These are phyloP conservation scores for Teratosphaeria viscida DNA, from an alignment of 2,329 filamentous ascomycete species.

Conservation along the genomic window DNA sequence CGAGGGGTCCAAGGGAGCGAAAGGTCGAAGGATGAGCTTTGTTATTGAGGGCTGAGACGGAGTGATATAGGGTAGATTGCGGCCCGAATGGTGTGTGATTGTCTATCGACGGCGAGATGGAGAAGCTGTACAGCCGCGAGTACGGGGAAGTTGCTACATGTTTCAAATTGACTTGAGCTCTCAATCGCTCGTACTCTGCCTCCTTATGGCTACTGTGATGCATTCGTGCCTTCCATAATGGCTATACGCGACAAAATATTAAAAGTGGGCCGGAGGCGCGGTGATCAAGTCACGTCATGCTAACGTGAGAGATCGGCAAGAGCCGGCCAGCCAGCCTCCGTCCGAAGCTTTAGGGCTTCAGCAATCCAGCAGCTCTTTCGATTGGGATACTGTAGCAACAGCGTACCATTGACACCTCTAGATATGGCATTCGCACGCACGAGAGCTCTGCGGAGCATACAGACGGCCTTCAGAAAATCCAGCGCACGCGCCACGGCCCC, in stretches of 20 bases:
- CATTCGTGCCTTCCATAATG: background rate
- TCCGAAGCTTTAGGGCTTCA: background rate
- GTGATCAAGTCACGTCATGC: background rate
- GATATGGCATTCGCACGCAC: constrained; percentile 13
- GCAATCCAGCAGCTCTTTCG: background rate
- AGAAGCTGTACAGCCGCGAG: too few species aligned
- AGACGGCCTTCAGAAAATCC: constrained; percentile 9
- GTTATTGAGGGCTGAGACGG: background rate
- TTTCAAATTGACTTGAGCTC: too few species aligned
- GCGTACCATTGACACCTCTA: constrained; percentile 4
- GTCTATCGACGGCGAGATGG: background rate
- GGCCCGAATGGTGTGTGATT: background rate
- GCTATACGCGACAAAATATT: background rate
- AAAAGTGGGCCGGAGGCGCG: background rate
- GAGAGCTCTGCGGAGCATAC: constrained; percentile 11
- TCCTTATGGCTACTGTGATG: too few species aligned
- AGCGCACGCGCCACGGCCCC: constrained; percentile 7
- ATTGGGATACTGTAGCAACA: background rate
- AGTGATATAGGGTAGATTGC: background rate
- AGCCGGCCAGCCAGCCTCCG: background rate
- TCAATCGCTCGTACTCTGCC: too few species aligned
- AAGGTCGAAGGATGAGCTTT: background rate
- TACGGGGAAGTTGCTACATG: too few species aligned
- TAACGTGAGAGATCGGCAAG: background rate
- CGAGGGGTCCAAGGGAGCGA: background rate